Base-by-base conservation (phyloP, 2,329 filamentous ascomycete genomes). In the Diaporthe australafricana region DNA sequence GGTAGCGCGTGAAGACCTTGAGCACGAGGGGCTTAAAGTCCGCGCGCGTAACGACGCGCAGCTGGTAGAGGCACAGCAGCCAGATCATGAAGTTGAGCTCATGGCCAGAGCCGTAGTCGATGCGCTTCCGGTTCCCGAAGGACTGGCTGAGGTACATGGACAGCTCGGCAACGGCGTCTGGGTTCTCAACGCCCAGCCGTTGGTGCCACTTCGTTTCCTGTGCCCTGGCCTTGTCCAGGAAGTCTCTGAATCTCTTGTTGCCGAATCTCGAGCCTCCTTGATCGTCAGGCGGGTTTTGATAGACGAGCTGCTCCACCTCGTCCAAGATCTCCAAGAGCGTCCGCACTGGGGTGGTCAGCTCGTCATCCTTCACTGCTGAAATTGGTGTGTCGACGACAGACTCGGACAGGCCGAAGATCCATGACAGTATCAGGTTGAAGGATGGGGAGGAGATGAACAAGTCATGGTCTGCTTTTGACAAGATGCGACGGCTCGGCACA, bases 81-180 rank as follows among this genome's bases (percentile, higher is more conserved):
- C 96, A 99, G 79, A 98, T 92, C 81, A 96, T 87, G 83, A 99
- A 98, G 85, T 99, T 98, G 74, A 99, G 89, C 84, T 99, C 96
- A 81, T 99, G 96, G 2, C 96, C 96, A 0, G 95, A 98, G 65
- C 96, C 96, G 81, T 99, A 99, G 84, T 99, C 96, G 78, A 99
- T 96, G 50, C 96, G 90, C 66, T 89, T 89, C 55, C 92, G 89
- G 79, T 97, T 98, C 56, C 96, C 96, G 75, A 98, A 95, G 0
- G 93, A 92, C 78, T 97, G 89, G 74, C 89, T 84, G 42, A 99
- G 87, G 82, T 99, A 99, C 38, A 91, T 90, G 0, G 92, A 92
- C 6, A 93, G 85, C 80, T 99, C 96, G 3, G 87, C 83, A 60
- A 92, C 86, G 17, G 92, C 92, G 16, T 80, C 82, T 3, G 81